Evolutionary conservation across 805 yeast species (phyloP).

Genomic region (Pichia manshurica): DNA sequence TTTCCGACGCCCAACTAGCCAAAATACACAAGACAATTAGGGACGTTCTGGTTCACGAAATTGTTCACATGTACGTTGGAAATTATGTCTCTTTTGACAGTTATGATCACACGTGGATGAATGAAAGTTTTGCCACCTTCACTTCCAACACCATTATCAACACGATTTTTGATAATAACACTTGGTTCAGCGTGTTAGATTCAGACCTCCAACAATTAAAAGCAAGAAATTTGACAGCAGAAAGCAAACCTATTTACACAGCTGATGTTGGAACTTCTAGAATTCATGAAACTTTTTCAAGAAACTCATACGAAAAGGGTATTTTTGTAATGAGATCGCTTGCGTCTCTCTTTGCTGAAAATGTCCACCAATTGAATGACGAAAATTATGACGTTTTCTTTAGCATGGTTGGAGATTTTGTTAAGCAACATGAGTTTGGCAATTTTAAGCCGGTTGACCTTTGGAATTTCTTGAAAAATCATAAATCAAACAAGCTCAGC

Average conservation of each 20-base stretch:
- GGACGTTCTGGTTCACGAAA: conserved; percentile 63
- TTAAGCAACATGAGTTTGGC: conserved; percentile 32
- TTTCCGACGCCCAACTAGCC: conserved; percentile 16
- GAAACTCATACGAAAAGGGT: conserved; percentile 54
- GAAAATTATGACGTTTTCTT: conserved; percentile 30
- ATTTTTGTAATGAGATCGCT: conserved; percentile 50
- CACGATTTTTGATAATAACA: conserved; percentile 19
- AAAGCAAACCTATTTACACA: conserved; percentile 35
- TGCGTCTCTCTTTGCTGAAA: conserved; percentile 35
- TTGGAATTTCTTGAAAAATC: conserved; percentile 39
- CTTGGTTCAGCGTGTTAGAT: conserved; percentile 31
- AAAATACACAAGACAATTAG: conserved; percentile 30
- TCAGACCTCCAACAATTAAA: conserved; percentile 28
- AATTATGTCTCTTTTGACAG: conserved; percentile 59
- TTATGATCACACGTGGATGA: conserved; percentile 68
- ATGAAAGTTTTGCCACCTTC: conserved; percentile 76
- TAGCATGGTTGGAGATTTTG: conserved; percentile 34
- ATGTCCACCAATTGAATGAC: conserved; percentile 22
- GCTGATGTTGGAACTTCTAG: conserved; percentile 33
- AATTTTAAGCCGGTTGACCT: conserved; percentile 45
- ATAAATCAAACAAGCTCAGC: conserved; percentile 23
- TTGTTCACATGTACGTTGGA: conserved; percentile 80
- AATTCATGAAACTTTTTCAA: conserved; percentile 43
- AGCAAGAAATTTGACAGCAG: conserved; percentile 27
- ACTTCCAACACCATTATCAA: conserved; percentile 42